phyloP scores from a whole-genome alignment of 345 rosid species.

The Linum usitatissimum region DNA sequence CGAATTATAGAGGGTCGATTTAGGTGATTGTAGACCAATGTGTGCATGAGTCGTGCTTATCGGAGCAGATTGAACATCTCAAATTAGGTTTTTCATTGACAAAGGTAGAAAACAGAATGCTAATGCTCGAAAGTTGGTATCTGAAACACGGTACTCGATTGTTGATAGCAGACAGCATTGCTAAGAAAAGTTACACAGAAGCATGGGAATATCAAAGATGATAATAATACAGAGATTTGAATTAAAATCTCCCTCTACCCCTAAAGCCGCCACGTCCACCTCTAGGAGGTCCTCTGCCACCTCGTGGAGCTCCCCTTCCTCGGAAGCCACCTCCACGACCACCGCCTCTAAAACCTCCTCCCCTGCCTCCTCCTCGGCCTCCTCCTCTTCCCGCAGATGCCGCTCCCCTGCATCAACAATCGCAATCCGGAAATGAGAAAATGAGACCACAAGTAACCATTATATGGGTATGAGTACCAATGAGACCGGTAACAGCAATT shows the following conservation, averaged over 20 bases:
- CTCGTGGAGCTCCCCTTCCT: slow-evolving; percentile 6
- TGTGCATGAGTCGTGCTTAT: no score
- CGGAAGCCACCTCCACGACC: slow-evolving; percentile 6
- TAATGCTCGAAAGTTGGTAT: background rate
- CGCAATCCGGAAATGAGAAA: background rate
- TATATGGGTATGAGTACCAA: no score
- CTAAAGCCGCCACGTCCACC: slow-evolving; percentile 5
- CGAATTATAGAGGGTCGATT: no score
- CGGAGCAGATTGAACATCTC: no score
- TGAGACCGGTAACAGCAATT: background rate
- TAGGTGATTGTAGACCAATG: no score
- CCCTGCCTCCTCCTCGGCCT: slow-evolving; percentile 5
- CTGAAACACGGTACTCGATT: background rate
- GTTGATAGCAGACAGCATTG: background rate
- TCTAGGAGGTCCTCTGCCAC: background rate
- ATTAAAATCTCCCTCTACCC: slow-evolving; percentile 8
- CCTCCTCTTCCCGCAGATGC: slow-evolving; percentile 9
- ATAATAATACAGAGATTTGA: background rate
- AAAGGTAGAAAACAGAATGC: background rate
- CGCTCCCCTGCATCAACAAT: slow-evolving; percentile 15
- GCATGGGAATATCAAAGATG: background rate
- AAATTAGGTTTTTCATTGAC: no score
- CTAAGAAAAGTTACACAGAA: background rate
- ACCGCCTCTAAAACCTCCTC: background rate
- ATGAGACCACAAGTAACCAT: no score